Percentiles rank a stretch among this genome's conserved stretches.
phyloP scores from a whole-genome alignment of 2,329 filamentous ascomycete genomes.

The Ramichloridium luteum region DNA sequence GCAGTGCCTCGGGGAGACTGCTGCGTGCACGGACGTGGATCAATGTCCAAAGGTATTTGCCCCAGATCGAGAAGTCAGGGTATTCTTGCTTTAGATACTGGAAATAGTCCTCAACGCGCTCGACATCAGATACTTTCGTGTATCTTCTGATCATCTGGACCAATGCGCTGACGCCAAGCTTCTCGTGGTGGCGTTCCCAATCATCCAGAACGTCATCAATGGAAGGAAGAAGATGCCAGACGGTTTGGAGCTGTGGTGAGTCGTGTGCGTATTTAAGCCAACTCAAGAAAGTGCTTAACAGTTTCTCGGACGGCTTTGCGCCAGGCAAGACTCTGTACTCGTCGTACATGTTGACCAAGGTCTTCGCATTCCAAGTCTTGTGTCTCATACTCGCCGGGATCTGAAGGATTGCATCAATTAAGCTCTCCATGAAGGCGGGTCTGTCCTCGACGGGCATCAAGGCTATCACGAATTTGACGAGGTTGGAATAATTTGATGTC shows the following conservation, averaged over 20 bases:
- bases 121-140: constrained; percentile 24
- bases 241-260: background rate
- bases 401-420: background rate
- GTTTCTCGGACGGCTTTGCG: constrained; percentile 4
- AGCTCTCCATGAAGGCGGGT: background rate
- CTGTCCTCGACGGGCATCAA: background rate
- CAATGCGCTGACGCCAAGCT: constrained; percentile 11
- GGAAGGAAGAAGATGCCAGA: constrained; percentile 2
- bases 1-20: constrained; percentile 47
- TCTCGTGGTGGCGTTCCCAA: constrained; percentile 17
- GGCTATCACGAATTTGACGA: background rate
- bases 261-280: constrained; percentile 3
- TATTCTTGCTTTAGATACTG: constrained; percentile 18
- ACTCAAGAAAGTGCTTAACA: constrained; percentile 10
- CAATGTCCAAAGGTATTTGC: constrained; percentile 34
- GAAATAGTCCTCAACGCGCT: constrained; percentile 24
- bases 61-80: constrained; percentile 12
- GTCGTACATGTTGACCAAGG: constrained; percentile 7
- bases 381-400: background rate
- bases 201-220: constrained; percentile 16
- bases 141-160: constrained; percentile 17
- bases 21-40: constrained; percentile 62
- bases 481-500: background rate
- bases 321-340: constrained; percentile 4
- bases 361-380: background rate